Evolutionary conservation across 1,139 yeast species (phyloP).

Genomic region (Pichia sp.): DNA sequence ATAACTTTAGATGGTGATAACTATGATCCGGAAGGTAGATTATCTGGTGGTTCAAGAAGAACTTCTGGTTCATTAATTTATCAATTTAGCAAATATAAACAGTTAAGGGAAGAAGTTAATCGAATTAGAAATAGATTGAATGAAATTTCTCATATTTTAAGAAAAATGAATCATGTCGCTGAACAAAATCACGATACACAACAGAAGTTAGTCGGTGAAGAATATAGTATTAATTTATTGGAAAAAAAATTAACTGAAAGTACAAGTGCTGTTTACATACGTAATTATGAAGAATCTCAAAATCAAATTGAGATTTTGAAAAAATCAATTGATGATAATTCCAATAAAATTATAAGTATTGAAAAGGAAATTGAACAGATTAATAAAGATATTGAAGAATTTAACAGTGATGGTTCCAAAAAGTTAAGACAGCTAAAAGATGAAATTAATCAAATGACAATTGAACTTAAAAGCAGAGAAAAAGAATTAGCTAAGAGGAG

Average conservation of each 20-base stretch:
- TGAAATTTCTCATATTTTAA: conserved; percentile 37
- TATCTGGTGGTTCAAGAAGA: conserved; percentile 90
- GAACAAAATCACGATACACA: conserved; percentile 52
- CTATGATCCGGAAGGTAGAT: conserved; percentile 92
- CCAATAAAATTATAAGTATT: conserved; percentile 15
- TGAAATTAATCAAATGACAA: conserved; percentile 43
- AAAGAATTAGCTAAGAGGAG: conserved; percentile 40
- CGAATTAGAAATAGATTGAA: conserved; percentile 37
- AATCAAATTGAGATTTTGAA: conserved; percentile 45
- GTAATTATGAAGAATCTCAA: conserved; percentile 43
- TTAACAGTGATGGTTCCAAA: conserved; percentile 69
- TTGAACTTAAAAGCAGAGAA: conserved; percentile 37
- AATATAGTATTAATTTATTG: conserved; percentile 61
- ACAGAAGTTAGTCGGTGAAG: conserved; percentile 57
- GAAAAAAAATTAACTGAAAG: conserved; percentile 56
- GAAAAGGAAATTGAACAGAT: conserved; percentile 45
- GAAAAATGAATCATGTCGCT: conserved; percentile 41
- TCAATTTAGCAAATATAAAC: conserved; percentile 63
- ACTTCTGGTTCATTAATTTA: conserved; percentile 52
- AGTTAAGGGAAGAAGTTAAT: conserved; percentile 38
- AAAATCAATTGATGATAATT: conserved; percentile 26
- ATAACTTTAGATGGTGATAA: conserved; percentile 91
- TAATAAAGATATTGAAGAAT: conserved; percentile 77
- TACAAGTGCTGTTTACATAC: conserved; percentile 44
- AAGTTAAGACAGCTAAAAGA: conserved; percentile 64